Base-by-base conservation (phyloP, 192 early-diverging fungal species). In the Podila minutissima region DNA sequence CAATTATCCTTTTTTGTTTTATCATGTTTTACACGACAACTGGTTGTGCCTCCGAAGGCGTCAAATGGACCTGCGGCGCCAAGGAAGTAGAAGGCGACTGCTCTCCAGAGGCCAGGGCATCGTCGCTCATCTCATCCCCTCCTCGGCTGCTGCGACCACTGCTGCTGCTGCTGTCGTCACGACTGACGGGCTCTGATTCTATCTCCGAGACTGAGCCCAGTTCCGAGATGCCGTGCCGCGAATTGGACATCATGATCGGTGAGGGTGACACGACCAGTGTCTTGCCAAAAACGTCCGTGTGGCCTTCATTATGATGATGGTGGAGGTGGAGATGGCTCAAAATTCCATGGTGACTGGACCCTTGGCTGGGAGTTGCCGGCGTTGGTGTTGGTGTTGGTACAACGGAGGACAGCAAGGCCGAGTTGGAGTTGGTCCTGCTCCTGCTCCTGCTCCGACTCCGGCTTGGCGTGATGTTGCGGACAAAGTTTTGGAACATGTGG, bases 401-500 rank as follows among this genome's bases (percentile, higher is more conserved):
- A 2, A 29, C 26, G 1, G 71, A 62, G 3, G 77, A 73, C 22
- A 48, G n/a, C 1, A 13, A 46, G 2, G 77, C 77, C 32, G 77
- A 73, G 35, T 62, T 72, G 22, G 77, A 81, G 41, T 81, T 81
- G 29, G 77, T 81, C 67, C 77, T 66, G 67, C 77, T 81, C 5
- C 77, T 66, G 67, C 77, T 81, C 5, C 77, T 66, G 67, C 72
- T 81, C 19, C 59, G 26, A 55, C 53, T 55, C 10, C 75, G 69
- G 46, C 68, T 71, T 7, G 77, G 71, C 0, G 70, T 65, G 38
- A 81, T 81, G 49, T 73, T 81, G 1, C 77, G 51, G 6, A 81
- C 77, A 73, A 81, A 69, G 53, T 69, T 81, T 53, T 81, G 77
- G 33, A 81, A 41, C 77, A 81, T 81, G 28, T 81, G 71, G 49